Evolutionary conservation across 148 eudicot species (phyloP), one percentile per base, ranked within the genome.

Genomic region (Nyssa sinensis): DNA sequence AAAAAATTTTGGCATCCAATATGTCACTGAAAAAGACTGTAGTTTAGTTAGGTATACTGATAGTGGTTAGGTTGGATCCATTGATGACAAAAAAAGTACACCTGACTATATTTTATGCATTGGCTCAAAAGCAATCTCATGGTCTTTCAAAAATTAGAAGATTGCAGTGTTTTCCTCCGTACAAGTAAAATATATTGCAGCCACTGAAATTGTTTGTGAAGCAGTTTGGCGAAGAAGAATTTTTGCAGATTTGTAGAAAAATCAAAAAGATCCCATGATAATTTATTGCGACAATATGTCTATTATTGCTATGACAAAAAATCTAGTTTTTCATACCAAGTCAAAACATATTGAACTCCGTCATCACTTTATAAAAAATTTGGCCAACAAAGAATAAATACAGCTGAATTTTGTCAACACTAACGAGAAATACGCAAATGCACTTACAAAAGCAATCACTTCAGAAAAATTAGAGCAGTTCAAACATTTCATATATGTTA

Each of bases 21-120:
- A 69, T 19, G 41, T 11, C 7, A 29, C 11, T n/a, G 62, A 51
- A n/a, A 7, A 49, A 16, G 60, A 69, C 25, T 49, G 21, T 6
- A 51, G 21, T 13, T 25, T 69, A 1, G 19, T 8, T 9, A 55
- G 75, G 0, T 57, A 8, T 13, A 69, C 35, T 1, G 58, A 69
- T n/a, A 53, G 71, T 71, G 31, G 32, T 62, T 72, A 35, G 59
- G 75, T 58, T 16, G 3, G 58, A 2, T 62, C 75, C 0, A 25
- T 61, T 35, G 75, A 72, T 39, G 58, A 72, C 14, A 24, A 58
- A 35, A 72, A 72, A 60, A 72, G 23, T 21, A 59, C 13, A 10
- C 33, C 31, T 1, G 27, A 66, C 3, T 69, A 49, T 32, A 10
- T 69, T 7, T 59, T 72, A 34, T 33, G 32, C 34, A 5, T 72